phyloP scores from a whole-genome alignment of 352 stramenopile genomes.

The Globisporangium echinulatum region DNA sequence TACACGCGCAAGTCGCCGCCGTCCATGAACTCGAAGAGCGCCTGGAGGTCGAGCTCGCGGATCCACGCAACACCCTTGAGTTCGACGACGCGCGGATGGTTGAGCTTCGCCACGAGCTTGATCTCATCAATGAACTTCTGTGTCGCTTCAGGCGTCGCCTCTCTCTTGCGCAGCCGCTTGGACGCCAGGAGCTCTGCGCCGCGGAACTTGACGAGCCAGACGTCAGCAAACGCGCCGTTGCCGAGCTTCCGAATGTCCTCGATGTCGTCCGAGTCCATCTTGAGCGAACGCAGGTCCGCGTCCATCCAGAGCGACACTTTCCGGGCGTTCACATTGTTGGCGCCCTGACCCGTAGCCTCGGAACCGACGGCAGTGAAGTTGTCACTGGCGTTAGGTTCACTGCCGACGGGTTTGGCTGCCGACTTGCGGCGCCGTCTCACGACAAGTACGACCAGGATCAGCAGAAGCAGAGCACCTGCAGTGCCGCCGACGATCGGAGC shows the following conservation, averaged over 20 bases:
- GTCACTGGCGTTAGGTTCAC: slow-evolving; percentile 4
- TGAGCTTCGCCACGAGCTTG: slow-evolving; percentile 31
- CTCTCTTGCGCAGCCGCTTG: slow-evolving; percentile 28
- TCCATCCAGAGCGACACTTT: slow-evolving; percentile 49
- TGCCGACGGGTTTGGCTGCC: background rate
- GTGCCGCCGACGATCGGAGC: background rate
- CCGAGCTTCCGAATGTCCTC: slow-evolving; percentile 29
- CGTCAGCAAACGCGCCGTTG: slow-evolving; percentile 31
- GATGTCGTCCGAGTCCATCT: slow-evolving; percentile 32
- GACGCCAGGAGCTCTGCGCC: slow-evolving; percentile 31
- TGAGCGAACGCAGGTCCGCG: slow-evolving; percentile 37
- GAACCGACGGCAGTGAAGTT: background rate
- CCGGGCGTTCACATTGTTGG: background rate
- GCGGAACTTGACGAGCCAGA: slow-evolving; percentile 46
- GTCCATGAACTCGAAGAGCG: slow-evolving; percentile 1
- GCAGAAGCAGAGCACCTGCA: background rate
- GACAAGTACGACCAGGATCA: background rate
- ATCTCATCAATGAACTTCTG: slow-evolving; percentile 46
- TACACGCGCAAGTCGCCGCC: slow-evolving; percentile 39
- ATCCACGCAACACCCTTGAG: slow-evolving; percentile 45
- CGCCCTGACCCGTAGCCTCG: background rate
- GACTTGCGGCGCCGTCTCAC: background rate
- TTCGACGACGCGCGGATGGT: slow-evolving; percentile 41
- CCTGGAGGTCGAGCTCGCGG: slow-evolving; percentile 33
- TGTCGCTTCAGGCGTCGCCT: slow-evolving; percentile 14